Evolutionary conservation across 768 basidiomycete species (phyloP).

Genomic region (Suillus paluster): DNA sequence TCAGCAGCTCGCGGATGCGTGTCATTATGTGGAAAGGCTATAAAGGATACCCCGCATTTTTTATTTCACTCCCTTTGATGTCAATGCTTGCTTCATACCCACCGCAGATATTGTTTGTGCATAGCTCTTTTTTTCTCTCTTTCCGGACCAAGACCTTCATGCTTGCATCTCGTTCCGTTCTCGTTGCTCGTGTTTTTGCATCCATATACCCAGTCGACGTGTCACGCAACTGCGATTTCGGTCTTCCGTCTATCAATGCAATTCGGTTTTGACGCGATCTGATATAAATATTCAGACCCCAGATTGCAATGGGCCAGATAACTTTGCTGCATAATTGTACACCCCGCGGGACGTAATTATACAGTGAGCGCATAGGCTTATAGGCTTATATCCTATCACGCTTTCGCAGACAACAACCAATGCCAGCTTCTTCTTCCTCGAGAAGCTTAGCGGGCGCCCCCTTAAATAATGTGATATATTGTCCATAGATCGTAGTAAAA

Average conservation of each 20-base stretch:
- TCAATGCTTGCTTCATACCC: background rate
- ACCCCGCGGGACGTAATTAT: background rate
- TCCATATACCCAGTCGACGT: background rate
- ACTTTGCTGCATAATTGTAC: background rate
- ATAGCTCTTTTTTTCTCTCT: background rate
- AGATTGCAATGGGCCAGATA: background rate
- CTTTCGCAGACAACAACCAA: no score
- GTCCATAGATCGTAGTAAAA: background rate
- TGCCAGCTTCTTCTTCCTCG: no score
- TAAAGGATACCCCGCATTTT: background rate
- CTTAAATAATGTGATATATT: background rate
- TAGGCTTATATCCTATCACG: no score
- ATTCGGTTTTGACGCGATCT: background rate
- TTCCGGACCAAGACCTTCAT: background rate
- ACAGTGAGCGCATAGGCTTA: no score
- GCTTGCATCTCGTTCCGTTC: background rate
- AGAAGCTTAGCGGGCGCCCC: background rate
- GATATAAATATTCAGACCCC: background rate
- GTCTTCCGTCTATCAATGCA: background rate
- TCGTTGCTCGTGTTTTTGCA: background rate
- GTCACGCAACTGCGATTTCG: background rate
- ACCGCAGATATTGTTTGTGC: background rate
- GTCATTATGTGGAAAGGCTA: slow-evolving; percentile 12
- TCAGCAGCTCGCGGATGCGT: slow-evolving; percentile 25
- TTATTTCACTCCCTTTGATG: background rate